Evolutionary conservation across 768 basidiomycete genomes (phyloP), one percentile per base, ranked within the genome.

Genomic region (Xanthoconium purpureum): DNA sequence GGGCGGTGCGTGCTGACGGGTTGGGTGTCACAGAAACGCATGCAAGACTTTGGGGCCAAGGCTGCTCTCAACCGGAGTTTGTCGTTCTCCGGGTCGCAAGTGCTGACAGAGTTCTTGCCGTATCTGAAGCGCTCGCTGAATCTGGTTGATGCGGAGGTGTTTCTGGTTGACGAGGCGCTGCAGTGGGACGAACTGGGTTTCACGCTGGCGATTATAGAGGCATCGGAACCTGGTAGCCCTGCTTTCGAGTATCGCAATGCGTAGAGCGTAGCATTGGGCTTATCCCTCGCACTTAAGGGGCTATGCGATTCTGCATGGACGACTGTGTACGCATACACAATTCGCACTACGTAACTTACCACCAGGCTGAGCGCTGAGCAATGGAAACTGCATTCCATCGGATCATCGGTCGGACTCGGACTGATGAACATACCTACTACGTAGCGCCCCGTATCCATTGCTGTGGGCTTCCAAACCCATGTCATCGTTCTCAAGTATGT

Each of bases 171-270:
- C 17, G 86, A 89, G 46, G 89, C 87, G 3, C 66, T 79, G 64
- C 74, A 77, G 51, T 81, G 79, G 58, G 75, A 74, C 43, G 80
- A 74, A 14, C 72, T 74, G 3, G 88, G 88, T 0, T 91, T 83
- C 70, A 84, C 80, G 15, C 79, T 80, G 65, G 75, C 68, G 55
- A 87, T 92, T 62, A 85, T 94, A 42, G 93, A 94, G 55, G 75
- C 75, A n/a, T 89, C 92, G 12, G 93, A 95, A 74, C 95, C 95
- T 35, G 93, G 90, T 11, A 80, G 76, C 36, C 94, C 94, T 45
- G 87, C 86, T 5, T 89, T 94, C 65, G 88, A 94, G 66, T 96
- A 94, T 72, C 84, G 84, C 68, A 97, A 96, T 71, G 84, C 88
- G 38, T 70, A 72, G 51, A 39, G 38, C 32, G 24, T 13, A n/a